These are phyloP conservation scores for Colletotrichum sidae DNA, from an alignment of 2,329 filamentous ascomycete species.

Conservation along the genomic window DNA sequence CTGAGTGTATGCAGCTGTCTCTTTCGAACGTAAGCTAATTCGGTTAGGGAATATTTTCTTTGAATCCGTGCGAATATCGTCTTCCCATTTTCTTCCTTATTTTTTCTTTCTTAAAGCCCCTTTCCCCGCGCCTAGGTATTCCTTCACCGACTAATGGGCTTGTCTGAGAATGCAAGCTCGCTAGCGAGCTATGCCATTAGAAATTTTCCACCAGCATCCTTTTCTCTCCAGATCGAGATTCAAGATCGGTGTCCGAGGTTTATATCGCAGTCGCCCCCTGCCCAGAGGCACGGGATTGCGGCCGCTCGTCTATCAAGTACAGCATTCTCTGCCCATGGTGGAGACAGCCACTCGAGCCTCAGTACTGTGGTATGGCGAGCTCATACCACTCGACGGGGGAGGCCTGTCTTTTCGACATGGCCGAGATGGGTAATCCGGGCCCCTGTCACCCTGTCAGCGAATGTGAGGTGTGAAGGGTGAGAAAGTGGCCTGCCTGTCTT, in stretches of 20 bases:
- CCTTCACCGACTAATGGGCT: slow-evolving; percentile 36
- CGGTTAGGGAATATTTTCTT: slow-evolving; percentile 20
- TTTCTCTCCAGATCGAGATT: slow-evolving; percentile 29
- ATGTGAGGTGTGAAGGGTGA: slow-evolving; percentile 8
- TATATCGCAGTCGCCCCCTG: slow-evolving; percentile 15
- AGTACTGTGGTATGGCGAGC: slow-evolving; percentile 9
- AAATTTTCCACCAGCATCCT: not conserved
- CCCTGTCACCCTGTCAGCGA: slow-evolving; percentile 17
- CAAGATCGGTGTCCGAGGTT: slow-evolving; percentile 30
- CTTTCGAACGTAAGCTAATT: slow-evolving; percentile 27
- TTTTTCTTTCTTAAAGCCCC: too few relatives aligned
- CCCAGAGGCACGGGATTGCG: not conserved
- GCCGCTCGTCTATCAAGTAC: not conserved
- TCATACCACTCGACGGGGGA: slow-evolving; percentile 25
- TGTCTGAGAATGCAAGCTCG: slow-evolving; percentile 23
- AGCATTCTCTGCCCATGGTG: not conserved
- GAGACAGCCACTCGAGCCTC: not conserved
- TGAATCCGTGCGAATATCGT: slow-evolving; percentile 13
- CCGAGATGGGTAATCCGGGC: slow-evolving; percentile 27
- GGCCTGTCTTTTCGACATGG: slow-evolving; percentile 25
- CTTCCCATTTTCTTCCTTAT: not conserved
- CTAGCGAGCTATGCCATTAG: slow-evolving; percentile 12
- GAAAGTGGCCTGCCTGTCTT: slow-evolving; percentile 1
- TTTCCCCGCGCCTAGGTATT: not conserved
- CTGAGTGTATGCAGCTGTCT: slow-evolving; percentile 17